Evolutionary conservation across 108 stramenopile genomes (phyloP), one percentile per base, ranked within the genome.

Genomic region (Mayamaea pseudoterrestris): DNA sequence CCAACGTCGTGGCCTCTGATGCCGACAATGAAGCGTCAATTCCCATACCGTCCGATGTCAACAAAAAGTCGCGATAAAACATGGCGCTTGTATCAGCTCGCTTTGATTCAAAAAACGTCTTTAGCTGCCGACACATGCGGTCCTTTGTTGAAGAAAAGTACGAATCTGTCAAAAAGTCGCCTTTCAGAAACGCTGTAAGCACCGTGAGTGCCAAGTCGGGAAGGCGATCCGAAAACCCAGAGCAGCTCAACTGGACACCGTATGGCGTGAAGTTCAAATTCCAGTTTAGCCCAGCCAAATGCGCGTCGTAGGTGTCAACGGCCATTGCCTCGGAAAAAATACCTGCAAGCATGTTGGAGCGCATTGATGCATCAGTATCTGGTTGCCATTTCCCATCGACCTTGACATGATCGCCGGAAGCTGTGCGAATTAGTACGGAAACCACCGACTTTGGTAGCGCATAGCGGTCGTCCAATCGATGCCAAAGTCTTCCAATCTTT

Each of bases 391-490:
- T 22, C 6, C 59, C 59, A 34, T 50, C 47, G 29, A 14, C 3
- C 26, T 65, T 61, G 41, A 47, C 27, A 55, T 82, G 54, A 29
- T 80, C 57, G 20, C 63, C 36, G 17, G 69, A 51, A 7, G 82
- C 60, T 51, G 68, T 80, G 30, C 84, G 60, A 30, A 87, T 48
- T 11, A 91, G 43, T 1, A 91, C 22, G 2, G 63, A 69, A 40
- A 87, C 1, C 20, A 50, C 66, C 11, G 84, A 61, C 34, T 80
- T 81, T 23, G 90, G 90, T 3, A 87, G 49, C 5, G 78, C 82
- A 53, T 91, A 91, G 5, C 90, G 59, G 50, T 91, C 90, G 52
- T 91, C 90, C 22, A 91, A 65, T 28, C 82, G 69, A 68, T 81
- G 76, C 71, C 64, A 91, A 28, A 91, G 77, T n/a, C 81, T 73